phyloP scores from a whole-genome alignment of 257 asterid genomes.

The Henckelia pumila region DNA sequence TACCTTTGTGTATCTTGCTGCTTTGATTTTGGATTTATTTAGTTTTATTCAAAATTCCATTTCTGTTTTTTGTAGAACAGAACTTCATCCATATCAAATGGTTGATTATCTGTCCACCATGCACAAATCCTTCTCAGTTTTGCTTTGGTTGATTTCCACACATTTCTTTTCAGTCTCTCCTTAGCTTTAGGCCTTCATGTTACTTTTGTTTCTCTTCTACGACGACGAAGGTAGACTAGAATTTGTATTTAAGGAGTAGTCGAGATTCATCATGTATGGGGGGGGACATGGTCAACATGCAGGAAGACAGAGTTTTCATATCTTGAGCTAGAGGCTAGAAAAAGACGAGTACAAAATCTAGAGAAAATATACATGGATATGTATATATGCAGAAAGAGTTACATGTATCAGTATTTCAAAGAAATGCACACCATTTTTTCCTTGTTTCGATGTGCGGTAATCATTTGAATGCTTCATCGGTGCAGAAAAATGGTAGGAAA shows the following conservation, averaged over 20 bases:
- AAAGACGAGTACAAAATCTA: constrained; percentile 56
- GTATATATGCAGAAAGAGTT: constrained; percentile 83
- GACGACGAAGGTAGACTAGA: neutral
- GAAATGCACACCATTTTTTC: neutral
- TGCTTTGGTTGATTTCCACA: neutral
- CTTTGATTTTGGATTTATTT: neutral
- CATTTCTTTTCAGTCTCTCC: neutral
- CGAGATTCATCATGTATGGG: neutral
- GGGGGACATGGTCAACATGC: constrained; percentile 23
- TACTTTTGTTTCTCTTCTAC: neutral
- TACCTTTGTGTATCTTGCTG: too few relatives aligned
- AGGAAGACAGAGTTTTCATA: constrained; percentile 67
- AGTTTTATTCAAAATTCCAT: too few relatives aligned
- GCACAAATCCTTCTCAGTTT: neutral
- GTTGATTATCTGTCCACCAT: neutral
- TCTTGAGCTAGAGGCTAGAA: constrained; percentile 72
- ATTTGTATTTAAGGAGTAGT: neutral
- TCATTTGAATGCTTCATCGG: constrained; percentile 2
- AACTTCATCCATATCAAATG: too few relatives aligned
- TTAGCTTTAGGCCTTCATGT: neutral
- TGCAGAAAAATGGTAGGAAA: constrained; percentile 80
- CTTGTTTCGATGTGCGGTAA: neutral
- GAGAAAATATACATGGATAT: constrained; percentile 74
- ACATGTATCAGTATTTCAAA: constrained; percentile 45
- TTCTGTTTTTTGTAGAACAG: neutral